phyloP scores from a whole-genome alignment of 768 basidiomycete species.

The Pisolithus microcarpus region DNA sequence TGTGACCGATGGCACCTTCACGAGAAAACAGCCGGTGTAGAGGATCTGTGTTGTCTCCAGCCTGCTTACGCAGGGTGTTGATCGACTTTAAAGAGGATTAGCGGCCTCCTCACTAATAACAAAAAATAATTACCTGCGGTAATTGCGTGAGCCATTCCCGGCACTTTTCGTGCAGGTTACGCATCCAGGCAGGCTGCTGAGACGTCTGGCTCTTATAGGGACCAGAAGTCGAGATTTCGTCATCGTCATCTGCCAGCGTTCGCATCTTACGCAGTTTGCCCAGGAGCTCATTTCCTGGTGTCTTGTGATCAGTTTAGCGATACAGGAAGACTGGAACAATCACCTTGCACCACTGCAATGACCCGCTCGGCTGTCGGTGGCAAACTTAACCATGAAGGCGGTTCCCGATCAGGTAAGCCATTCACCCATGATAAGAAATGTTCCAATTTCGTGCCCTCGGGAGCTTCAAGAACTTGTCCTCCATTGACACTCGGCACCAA shows the following conservation, averaged over 20 bases:
- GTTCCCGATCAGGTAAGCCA: conserved; percentile 84
- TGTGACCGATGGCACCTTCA: conserved; percentile 75
- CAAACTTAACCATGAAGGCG: conserved; percentile 89
- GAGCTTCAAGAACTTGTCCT: conserved; percentile 55
- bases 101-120: not conserved
- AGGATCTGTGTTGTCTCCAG: conserved; percentile 72
- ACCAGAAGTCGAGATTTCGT: conserved; percentile 46
- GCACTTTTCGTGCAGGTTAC: conserved; percentile 71
- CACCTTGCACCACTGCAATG: conserved; percentile 88
- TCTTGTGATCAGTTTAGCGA: not conserved
- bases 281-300: conserved; percentile 70
- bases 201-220: conserved; percentile 56
- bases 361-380: conserved; percentile 89
- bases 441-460: conserved; percentile 89
- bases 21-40: conserved; percentile 84
- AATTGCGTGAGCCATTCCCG: conserved; percentile 75
- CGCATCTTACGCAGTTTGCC: conserved; percentile 91
- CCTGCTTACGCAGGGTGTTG: conserved; percentile 55
- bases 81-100: conserved; percentile 43
- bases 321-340: not conserved
- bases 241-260: conserved; percentile 80
- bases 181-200: conserved; percentile 95
- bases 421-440: conserved; percentile 90
- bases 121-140: conserved; percentile 51
- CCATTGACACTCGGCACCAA: conserved; percentile 64